These are phyloP conservation scores for Podospora didyma DNA, from an alignment of 495 filamentous ascomycete species.

Conservation along the genomic window DNA sequence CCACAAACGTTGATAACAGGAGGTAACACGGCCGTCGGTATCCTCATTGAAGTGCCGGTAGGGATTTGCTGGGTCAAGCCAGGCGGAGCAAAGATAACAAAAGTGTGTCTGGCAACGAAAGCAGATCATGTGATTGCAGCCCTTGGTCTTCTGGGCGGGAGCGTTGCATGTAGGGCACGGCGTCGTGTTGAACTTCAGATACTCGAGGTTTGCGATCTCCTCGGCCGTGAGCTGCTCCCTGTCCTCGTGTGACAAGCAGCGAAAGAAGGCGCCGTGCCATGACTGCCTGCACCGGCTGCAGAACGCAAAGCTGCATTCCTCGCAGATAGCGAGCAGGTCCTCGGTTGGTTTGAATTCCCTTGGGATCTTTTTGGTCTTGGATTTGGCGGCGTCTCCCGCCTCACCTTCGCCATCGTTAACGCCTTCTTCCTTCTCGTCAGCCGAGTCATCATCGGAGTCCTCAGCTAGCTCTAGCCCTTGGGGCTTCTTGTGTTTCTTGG, in stretches of 20 bases:
- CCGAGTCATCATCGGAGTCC: constrained; percentile 49
- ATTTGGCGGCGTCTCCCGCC: constrained; percentile 18
- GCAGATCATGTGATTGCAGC: constrained; percentile 98
- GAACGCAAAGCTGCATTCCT: constrained; percentile 88
- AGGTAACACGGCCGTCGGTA: constrained; percentile 44
- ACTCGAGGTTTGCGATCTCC: constrained; percentile 79
- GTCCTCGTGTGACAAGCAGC: constrained; percentile 55
- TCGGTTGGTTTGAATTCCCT: constrained; percentile 12
- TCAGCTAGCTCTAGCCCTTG: constrained; percentile 46
- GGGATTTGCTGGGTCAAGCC: constrained; percentile 76
- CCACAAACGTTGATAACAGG: constrained; percentile 83
- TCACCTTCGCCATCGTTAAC: constrained; percentile 43
- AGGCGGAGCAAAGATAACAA: constrained; percentile 89
- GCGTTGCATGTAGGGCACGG: constrained; percentile 88
- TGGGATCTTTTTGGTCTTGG: constrained; percentile 14
- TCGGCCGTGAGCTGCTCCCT: constrained; percentile 69
- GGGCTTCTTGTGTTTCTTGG: constrained; percentile 73
- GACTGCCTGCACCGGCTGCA: constrained; percentile 61
- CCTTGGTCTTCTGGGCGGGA: constrained; percentile 81
- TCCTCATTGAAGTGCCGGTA: constrained; percentile 79
- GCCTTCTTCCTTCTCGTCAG: constrained; percentile 33
- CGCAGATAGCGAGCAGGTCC: constrained; percentile 70
- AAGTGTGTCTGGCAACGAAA: constrained; percentile 88
- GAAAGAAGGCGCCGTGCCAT: constrained; percentile 84
- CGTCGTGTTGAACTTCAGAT: constrained; percentile 73